Conservation (phyloP, 164 flowering plant genomes). For the Hamamelis virginiana region DNA sequence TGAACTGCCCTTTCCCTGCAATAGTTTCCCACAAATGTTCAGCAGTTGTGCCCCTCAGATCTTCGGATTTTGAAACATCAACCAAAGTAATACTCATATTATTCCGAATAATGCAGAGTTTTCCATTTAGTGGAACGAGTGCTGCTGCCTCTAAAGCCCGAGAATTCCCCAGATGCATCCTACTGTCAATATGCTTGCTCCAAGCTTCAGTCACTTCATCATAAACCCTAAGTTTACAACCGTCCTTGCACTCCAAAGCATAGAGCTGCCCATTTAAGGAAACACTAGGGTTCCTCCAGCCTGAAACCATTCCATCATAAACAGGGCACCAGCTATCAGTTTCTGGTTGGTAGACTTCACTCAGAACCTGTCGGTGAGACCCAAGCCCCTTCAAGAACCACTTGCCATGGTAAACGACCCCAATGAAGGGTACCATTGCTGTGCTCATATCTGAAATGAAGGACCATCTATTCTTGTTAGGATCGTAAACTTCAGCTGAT, state of each 20-base stretch:
- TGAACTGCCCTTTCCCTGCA: conserved; percentile 71
- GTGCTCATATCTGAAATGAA: conserved; percentile 80
- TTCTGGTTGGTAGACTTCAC: conserved; percentile 75
- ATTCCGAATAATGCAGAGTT: conserved; percentile 71
- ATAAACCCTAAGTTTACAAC: conserved; percentile 75
- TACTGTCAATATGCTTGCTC: conserved; percentile 70
- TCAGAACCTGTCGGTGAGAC: conserved; percentile 68
- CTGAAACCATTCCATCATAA: conserved; percentile 76
- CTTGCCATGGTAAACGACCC: conserved; percentile 72
- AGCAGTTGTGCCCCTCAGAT: conserved; percentile 18
- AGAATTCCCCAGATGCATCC: conserved; percentile 70
- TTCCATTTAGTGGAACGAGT: conserved; percentile 61
- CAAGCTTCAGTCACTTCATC: conserved; percentile 62
- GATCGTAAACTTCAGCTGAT: conserved; percentile 85
- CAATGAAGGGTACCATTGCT: conserved; percentile 82
- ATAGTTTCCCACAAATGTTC: conserved; percentile 78
- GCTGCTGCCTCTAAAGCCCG: conserved; percentile 76
- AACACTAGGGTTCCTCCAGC: conserved; percentile 77
- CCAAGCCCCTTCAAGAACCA: conserved; percentile 90
- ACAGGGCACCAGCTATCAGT: conserved; percentile 65
- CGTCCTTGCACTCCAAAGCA: conserved; percentile 86
- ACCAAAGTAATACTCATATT: conserved; percentile 78
- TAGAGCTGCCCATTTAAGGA: conserved; percentile 60
- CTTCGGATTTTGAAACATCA: conserved; percentile 50
- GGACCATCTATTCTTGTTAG: conserved; percentile 81